A percentile compares a stretch with the other conserved stretches of the same genome.
Conservation (phyloP, 306 rosid species). For the Quercus ilex region DNA sequence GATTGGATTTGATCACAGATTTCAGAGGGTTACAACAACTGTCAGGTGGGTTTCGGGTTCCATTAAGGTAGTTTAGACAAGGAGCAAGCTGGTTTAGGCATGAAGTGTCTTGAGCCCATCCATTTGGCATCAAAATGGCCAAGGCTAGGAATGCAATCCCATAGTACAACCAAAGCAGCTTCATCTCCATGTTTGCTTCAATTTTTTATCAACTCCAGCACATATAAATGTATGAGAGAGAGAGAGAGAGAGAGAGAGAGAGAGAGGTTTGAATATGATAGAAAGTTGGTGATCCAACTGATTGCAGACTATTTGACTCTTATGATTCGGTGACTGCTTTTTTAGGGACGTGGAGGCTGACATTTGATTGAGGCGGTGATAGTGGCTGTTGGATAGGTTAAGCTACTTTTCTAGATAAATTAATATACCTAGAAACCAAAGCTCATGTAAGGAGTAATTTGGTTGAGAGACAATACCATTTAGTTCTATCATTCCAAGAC, state of each 20-base stretch:
- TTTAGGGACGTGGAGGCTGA: not conserved
- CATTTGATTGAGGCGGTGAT: not conserved
- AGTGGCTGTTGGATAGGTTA: slow-evolving; percentile 4
- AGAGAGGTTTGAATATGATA: not conserved
- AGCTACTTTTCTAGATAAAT: not conserved
- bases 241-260: not conserved
- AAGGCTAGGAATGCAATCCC: slow-evolving; percentile 9
- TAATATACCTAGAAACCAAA: not conserved
- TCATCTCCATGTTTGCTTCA: slow-evolving; percentile 2
- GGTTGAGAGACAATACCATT: too few relatives aligned
- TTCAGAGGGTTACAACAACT: slow-evolving; percentile 58
- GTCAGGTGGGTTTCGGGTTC: slow-evolving; percentile 46
- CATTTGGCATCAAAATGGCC: not conserved
- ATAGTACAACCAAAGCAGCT: not conserved
- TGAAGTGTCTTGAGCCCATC: slow-evolving; percentile 25
- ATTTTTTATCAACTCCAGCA: not conserved
- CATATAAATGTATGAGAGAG: not conserved
- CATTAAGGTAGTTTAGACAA: slow-evolving; percentile 53
- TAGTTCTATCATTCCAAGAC: too few relatives aligned
- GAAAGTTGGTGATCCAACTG: slow-evolving; percentile 35
- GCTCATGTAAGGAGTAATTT: not conserved
- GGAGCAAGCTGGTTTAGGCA: slow-evolving; percentile 47
- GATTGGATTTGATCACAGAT: slow-evolving; percentile 43
- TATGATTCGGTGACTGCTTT: not conserved
- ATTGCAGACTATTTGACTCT: slow-evolving; percentile 6